Percentiles rank a stretch among this genome's conserved stretches.
Evolutionary conservation across 345 rosid species (phyloP).

Genomic region (Hirschfeldia incana): DNA sequence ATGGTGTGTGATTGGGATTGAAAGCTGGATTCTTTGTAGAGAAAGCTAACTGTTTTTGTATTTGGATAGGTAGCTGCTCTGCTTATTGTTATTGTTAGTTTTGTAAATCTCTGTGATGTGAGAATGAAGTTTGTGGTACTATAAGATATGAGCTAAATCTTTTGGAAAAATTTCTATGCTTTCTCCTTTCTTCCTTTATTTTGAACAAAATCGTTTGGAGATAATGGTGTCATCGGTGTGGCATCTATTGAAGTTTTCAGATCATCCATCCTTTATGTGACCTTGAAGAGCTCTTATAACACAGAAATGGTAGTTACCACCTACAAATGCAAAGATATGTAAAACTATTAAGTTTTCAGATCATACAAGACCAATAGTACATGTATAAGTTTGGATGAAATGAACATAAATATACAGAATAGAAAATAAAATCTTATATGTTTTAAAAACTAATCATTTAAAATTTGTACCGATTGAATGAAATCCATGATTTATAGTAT

Average conservation of each 20-base stretch:
- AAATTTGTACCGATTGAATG: no score
- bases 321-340: no score
- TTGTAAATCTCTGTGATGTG: conserved; percentile 27
- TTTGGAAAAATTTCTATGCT: background rate
- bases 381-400: no score
- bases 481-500: no score
- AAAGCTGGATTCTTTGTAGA: conserved; percentile 23
- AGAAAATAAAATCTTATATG: no score
- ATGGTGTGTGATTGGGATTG: conserved; percentile 43
- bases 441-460: no score
- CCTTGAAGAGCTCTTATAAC: background rate
- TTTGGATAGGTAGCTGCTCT: conserved; percentile 16
- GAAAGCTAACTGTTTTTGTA: conserved; percentile 30
- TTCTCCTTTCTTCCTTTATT: background rate
- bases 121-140: conserved; percentile 22
- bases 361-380: no score
- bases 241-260: background rate
- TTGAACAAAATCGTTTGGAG: background rate
- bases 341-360: no score
- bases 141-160: conserved; percentile 9
- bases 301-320: no score
- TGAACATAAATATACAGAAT: no score
- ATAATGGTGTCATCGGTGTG: background rate
- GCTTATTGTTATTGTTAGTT: background rate
- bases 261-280: background rate